A percentile compares a stretch with the other conserved stretches of the same genome.
Evolutionary conservation across 2,329 filamentous ascomycete genomes (phyloP).

Genomic region (Diaporthe citriasiana): DNA sequence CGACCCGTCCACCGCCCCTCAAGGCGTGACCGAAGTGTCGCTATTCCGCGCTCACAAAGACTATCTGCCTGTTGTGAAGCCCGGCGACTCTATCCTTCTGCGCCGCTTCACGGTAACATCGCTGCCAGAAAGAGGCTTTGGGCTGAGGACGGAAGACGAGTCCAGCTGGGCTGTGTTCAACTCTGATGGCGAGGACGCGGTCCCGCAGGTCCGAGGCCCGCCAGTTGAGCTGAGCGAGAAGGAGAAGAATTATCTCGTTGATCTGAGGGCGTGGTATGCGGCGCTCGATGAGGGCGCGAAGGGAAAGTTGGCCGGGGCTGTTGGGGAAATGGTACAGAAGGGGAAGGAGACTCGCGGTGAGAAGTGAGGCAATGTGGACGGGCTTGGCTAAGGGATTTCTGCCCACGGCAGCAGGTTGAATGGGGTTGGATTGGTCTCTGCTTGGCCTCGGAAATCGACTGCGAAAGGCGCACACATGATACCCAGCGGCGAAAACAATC

Average conservation of each 20-base stretch:
- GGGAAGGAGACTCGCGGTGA: constrained; percentile 37
- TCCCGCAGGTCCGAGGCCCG: constrained; percentile 70
- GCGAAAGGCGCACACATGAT: constrained; percentile 20
- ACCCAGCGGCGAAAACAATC: not conserved
- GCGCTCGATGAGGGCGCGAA: constrained; percentile 62
- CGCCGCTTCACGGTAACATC: constrained; percentile 68
- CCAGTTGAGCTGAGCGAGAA: constrained; percentile 68
- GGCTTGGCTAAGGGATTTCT: not conserved
- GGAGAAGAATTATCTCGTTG: constrained; percentile 64
- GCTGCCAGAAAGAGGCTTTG: constrained; percentile 68
- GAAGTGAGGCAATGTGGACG: constrained; percentile 7
- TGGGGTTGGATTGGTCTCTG: not conserved
- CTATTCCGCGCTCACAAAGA: constrained; percentile 72
- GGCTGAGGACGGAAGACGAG: constrained; percentile 64
- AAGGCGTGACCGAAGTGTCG: constrained; percentile 66
- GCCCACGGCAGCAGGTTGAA: not conserved
- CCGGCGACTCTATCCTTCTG: constrained; percentile 72
- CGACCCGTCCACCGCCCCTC: constrained; percentile 68
- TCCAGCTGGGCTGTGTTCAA: constrained; percentile 76
- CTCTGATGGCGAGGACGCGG: constrained; percentile 52
- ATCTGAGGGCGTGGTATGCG: constrained; percentile 64
- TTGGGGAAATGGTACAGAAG: constrained; percentile 32
- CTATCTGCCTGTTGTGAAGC: constrained; percentile 66
- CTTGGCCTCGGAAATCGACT: not conserved
- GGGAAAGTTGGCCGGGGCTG: constrained; percentile 63